A percentile compares a stretch with the other conserved stretches of the same genome.
phyloP scores from a whole-genome alignment of 225 moss, liverwort and hornwort genomes.

The Ulota crispa region DNA sequence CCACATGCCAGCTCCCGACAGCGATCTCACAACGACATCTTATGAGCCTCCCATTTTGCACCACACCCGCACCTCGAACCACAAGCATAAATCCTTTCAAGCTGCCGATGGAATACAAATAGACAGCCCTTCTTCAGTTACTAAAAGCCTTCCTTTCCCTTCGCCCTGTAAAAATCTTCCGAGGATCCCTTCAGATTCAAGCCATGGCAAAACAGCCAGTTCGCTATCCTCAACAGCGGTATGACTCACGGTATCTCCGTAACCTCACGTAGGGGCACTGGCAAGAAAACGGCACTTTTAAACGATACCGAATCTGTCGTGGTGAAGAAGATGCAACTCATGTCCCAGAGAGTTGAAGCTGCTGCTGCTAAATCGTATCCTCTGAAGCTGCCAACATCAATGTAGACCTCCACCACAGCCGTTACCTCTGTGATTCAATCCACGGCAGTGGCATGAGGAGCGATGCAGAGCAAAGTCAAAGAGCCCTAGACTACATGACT shows the following conservation, averaged over 20 bases:
- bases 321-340: neutral
- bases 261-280: neutral
- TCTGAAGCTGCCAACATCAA: neutral
- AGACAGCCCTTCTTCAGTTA: neutral
- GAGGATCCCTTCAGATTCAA: neutral
- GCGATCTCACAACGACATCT: neutral
- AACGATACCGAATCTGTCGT: neutral
- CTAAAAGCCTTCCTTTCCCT: neutral
- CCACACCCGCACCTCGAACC: constrained; percentile 5
- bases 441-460: neutral
- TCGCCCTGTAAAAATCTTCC: neutral
- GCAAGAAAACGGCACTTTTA: neutral
- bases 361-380: neutral
- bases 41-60: neutral
- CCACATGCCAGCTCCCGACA: neutral
- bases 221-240: neutral
- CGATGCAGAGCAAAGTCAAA: neutral
- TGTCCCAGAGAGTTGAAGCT: neutral
- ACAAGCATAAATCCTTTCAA: constrained; percentile 5
- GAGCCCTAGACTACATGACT: neutral
- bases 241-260: neutral
- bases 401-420: neutral
- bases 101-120: neutral
- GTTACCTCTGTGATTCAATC: neutral
- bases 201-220: neutral